Percentiles rank a stretch among this genome's conserved stretches.
These are phyloP conservation scores for Durio zibethinus DNA, from an alignment of 345 rosid species.

Conservation along the genomic window DNA sequence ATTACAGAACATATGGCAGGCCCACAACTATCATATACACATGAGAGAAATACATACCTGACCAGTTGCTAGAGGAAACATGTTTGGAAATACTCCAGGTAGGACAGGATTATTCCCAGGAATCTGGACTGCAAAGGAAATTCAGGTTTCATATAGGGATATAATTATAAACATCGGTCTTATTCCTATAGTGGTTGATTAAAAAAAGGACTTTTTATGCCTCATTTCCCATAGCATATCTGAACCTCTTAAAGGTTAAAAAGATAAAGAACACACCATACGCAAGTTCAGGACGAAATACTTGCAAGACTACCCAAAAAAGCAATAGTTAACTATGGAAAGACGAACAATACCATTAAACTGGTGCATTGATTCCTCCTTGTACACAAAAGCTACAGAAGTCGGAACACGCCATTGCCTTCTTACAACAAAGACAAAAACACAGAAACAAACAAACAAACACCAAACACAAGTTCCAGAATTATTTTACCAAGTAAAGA, in stretches of 20 bases:
- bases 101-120: conserved; percentile 56
- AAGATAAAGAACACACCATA: conserved; percentile 26
- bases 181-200: neutral
- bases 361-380: conserved; percentile 82
- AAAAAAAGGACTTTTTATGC: conserved; percentile 13
- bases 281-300: conserved; percentile 39
- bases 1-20: conserved; percentile 15
- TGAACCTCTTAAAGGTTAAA: conserved; percentile 20
- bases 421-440: conserved; percentile 73
- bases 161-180: conserved; percentile 10
- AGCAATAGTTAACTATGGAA: conserved; percentile 78
- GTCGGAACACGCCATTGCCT: conserved; percentile 89
- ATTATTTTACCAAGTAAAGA: conserved; percentile 55
- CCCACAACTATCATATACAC: neutral
- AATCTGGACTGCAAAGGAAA: conserved; percentile 59
- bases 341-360: conserved; percentile 84
- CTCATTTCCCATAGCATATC: conserved; percentile 19
- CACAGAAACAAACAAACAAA: conserved; percentile 70
- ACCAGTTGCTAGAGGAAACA: conserved; percentile 62
- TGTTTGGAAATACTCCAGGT: conserved; percentile 84
- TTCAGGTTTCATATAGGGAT: conserved; percentile 18
- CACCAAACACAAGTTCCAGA: conserved; percentile 75
- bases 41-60: conserved; percentile 44
- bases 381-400: conserved; percentile 85
- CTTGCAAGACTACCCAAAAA: conserved; percentile 70